phyloP scores from a whole-genome alignment of 805 yeast species.

The Ogataea trehalophila region DNA sequence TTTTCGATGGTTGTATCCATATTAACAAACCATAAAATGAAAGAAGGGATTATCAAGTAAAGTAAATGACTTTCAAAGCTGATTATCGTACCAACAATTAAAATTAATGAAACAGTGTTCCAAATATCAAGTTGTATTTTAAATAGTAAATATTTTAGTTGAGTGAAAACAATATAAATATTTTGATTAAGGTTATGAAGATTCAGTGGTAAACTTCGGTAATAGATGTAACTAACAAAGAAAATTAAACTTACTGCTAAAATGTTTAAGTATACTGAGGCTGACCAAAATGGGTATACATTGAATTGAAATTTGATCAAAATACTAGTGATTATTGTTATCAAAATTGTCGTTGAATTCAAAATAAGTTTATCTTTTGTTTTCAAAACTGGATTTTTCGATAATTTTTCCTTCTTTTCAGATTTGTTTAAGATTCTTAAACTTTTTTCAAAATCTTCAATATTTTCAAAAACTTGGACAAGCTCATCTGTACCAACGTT shows the following conservation, averaged over 20 bases:
- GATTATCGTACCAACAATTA: slow-evolving; percentile 10
- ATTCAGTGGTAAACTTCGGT: background rate
- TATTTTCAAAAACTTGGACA: too few relatives aligned
- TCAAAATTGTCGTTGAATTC: background rate
- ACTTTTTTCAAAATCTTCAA: too few relatives aligned
- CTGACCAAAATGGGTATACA: background rate
- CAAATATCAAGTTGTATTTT: background rate
- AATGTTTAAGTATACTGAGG: too few relatives aligned
- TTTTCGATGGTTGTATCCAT: background rate
- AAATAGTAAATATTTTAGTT: background rate
- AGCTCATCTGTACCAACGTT: too few relatives aligned
- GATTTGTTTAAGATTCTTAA: too few relatives aligned
- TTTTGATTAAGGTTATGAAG: background rate
- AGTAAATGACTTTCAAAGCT: slow-evolving; percentile 10
- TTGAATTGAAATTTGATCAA: background rate
- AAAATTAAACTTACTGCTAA: too few relatives aligned
- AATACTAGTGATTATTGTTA: background rate
- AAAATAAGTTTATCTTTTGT: background rate
- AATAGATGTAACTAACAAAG: background rate
- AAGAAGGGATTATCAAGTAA: slow-evolving; percentile 9
- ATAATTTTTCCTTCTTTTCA: too few relatives aligned
- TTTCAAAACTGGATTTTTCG: too few relatives aligned
- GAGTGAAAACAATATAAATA: background rate
- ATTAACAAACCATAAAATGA: background rate
- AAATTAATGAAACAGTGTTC: slow-evolving; percentile 10